Evolutionary conservation across 192 early-diverging fungal genomes (phyloP).

Genomic region (Backusella tarrabulga): DNA sequence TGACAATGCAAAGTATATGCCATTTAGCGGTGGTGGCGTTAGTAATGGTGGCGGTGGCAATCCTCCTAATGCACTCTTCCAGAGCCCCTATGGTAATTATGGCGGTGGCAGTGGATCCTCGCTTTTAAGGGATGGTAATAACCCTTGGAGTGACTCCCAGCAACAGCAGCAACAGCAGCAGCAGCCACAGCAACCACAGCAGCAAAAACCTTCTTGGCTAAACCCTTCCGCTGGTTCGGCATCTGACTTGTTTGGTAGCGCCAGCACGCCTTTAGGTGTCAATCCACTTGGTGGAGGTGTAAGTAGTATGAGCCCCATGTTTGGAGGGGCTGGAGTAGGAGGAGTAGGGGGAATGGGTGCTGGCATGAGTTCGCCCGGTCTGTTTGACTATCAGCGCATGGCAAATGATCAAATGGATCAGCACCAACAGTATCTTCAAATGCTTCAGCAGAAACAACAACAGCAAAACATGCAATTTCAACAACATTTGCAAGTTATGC

Average conservation of each 20-base stretch:
- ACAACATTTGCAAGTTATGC: constrained; percentile 29
- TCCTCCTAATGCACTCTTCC: neutral
- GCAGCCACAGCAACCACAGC: constrained; percentile 8
- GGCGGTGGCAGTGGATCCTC: neutral
- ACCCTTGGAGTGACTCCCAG: neutral
- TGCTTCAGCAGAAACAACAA: constrained; percentile 39
- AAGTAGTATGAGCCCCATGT: neutral
- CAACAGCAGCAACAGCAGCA: neutral
- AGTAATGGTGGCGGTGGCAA: neutral
- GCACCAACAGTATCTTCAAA: constrained; percentile 32
- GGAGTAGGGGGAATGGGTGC: neutral
- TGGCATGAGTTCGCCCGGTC: constrained; percentile 12
- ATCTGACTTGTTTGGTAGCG: neutral
- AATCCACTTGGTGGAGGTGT: neutral
- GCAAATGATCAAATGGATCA: constrained; percentile 37
- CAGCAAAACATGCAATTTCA: constrained; percentile 29
- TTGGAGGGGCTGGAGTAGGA: constrained; percentile 1
- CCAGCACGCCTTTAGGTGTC: neutral
- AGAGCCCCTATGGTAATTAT: constrained; percentile 18
- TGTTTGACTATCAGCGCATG: constrained; percentile 23
- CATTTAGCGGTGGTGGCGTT: neutral
- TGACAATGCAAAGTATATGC: constrained; percentile 7
- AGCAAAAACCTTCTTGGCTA: neutral
- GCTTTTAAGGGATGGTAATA: neutral
- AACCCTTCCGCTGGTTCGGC: neutral